Percentiles rank a stretch among this genome's conserved stretches.
phyloP scores from a whole-genome alignment of 179 eudicot genomes.

The Corrigiola litoralis region DNA sequence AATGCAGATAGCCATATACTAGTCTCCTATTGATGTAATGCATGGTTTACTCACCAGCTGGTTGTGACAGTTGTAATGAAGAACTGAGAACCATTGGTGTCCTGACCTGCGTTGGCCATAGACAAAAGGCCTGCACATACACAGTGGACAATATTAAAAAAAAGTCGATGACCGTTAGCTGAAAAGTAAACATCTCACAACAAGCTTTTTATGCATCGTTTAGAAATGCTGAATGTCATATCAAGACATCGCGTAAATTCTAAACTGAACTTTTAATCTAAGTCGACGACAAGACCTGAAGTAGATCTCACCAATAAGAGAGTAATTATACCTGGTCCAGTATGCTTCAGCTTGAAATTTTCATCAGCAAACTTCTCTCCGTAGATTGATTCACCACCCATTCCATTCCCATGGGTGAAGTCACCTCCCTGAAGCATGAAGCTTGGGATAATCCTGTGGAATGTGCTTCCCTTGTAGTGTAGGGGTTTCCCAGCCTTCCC shows the following conservation, averaged over 20 bases:
- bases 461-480: slow-evolving; percentile 88
- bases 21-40: neutral
- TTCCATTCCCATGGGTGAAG: slow-evolving; percentile 90
- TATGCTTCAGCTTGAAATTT: slow-evolving; percentile 90
- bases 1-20: too few species aligned
- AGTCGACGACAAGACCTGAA: neutral
- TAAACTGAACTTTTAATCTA: neutral
- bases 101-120: slow-evolving; percentile 92
- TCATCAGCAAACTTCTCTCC: slow-evolving; percentile 94
- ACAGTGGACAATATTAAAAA: neutral
- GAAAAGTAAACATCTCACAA: too few species aligned
- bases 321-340: slow-evolving; percentile 66
- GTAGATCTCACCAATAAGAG: neutral
- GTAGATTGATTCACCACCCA: slow-evolving; percentile 94
- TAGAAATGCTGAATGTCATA: neutral
- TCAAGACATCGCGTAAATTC: neutral
- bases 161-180: too few species aligned
- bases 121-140: slow-evolving; percentile 62
- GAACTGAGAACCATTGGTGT: slow-evolving; percentile 98
- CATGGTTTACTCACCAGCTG: slow-evolving; percentile 56
- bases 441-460: slow-evolving; percentile 96
- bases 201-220: too few species aligned
- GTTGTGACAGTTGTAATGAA: slow-evolving; percentile 98
- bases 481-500: slow-evolving; percentile 88
- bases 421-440: slow-evolving; percentile 99